A percentile compares a stretch with the other conserved stretches of the same genome.
These are phyloP conservation scores for Malassezia restricta DNA, from an alignment of 1,284 basidiomycete genomes.

Conservation along the genomic window DNA sequence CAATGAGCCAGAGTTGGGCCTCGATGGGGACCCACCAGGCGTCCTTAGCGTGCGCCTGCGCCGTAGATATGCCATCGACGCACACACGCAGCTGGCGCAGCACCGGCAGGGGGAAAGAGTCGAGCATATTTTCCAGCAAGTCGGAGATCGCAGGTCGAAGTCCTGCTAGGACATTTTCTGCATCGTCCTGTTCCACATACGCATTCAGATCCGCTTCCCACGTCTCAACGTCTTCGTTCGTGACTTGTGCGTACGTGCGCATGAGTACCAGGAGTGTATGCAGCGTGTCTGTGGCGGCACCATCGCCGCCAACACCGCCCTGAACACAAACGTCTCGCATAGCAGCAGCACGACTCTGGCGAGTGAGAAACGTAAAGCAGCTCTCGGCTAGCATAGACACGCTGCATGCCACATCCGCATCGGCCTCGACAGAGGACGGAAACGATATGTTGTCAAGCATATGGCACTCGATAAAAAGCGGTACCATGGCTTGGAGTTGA, in stretches of 20 bases:
- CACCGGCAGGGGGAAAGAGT: slow-evolving; percentile 56
- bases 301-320: slow-evolving; percentile 36
- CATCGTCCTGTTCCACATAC: slow-evolving; percentile 88
- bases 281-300: slow-evolving; percentile 47
- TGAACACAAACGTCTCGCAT: slow-evolving; percentile 55
- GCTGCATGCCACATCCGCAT: slow-evolving; percentile 54
- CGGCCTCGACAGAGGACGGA: slow-evolving; percentile 58
- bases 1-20: slow-evolving; percentile 68
- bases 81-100: slow-evolving; percentile 48
- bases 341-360: slow-evolving; percentile 55
- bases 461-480: slow-evolving; percentile 20
- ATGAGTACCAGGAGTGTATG: slow-evolving; percentile 54
- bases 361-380: slow-evolving; percentile 66
- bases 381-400: slow-evolving; percentile 64
- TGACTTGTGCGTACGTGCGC: slow-evolving; percentile 72
- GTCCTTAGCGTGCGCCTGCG: not conserved
- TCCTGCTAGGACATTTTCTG: slow-evolving; percentile 70
- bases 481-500: slow-evolving; percentile 21
- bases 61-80: slow-evolving; percentile 40
- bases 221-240: slow-evolving; percentile 79
- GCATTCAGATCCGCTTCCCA: slow-evolving; percentile 80
- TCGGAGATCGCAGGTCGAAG: slow-evolving; percentile 74
- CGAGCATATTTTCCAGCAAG: slow-evolving; percentile 65
- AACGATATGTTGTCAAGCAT: slow-evolving; percentile 46
- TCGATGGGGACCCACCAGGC: slow-evolving; percentile 67